phyloP scores from a whole-genome alignment of 352 stramenopile species.

The Phytophthora kernoviae region DNA sequence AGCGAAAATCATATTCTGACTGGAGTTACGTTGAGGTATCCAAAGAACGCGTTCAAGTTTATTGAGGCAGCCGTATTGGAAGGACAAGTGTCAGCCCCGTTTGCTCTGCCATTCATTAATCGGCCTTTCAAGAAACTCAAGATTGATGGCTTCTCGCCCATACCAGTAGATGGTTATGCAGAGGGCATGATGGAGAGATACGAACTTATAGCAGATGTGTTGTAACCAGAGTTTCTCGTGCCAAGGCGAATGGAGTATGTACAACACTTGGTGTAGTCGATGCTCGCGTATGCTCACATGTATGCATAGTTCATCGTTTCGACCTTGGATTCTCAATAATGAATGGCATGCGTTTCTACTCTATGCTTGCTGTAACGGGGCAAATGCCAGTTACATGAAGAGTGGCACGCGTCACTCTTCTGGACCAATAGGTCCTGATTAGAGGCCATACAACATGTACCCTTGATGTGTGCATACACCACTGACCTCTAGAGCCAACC shows the following conservation, averaged over 20 bases:
- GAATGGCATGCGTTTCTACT: too few species aligned
- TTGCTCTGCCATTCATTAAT: conserved; percentile 2
- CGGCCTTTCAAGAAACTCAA: conserved; percentile 15
- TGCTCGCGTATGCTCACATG: conserved; percentile 31
- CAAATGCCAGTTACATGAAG: too few species aligned
- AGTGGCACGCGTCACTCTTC: too few species aligned
- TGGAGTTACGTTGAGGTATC: conserved; percentile 24
- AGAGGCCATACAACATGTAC: too few species aligned
- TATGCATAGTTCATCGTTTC: conserved; percentile 16
- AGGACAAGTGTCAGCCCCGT: not conserved
- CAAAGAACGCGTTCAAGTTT: conserved; percentile 33
- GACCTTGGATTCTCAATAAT: too few species aligned
- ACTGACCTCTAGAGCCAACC: too few species aligned
- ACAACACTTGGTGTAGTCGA: conserved; percentile 30
- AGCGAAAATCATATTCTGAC: conserved; percentile 22
- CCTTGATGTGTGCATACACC: too few species aligned
- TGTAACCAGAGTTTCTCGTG: conserved; percentile 37
- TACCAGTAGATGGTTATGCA: conserved; percentile 27
- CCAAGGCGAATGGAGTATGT: conserved; percentile 39
- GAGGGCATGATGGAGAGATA: conserved; percentile 39
- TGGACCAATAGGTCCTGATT: too few species aligned
- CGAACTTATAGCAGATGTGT: conserved; percentile 35
- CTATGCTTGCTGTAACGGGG: too few species aligned
- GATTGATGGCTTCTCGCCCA: conserved; percentile 24
- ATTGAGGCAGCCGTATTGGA: conserved; percentile 18